Evolutionary conservation across 2,329 filamentous ascomycete genomes (phyloP), one percentile per base, ranked within the genome.

Genomic region (Lomentospora prolificans): DNA sequence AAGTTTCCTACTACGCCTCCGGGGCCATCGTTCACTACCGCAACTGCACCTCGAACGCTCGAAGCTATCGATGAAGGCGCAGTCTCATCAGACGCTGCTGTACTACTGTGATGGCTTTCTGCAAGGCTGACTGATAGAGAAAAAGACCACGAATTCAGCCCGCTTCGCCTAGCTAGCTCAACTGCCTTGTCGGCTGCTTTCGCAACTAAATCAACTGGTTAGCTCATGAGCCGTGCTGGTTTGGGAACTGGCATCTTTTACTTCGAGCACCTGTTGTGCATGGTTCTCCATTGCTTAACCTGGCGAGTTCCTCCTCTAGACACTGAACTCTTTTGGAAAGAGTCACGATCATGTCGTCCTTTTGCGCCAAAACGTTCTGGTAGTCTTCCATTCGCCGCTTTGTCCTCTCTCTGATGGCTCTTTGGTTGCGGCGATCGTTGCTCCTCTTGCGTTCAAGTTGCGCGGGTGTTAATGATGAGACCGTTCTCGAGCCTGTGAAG

Each of bases 381-480:
- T 33, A 55, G n/a, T 55, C 53, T 66, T 94, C 89, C 64, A 95
- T 95, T 67, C 90, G 87, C 65, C 87, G 82, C 73, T 90, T 92
- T 39, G 90, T 95, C 63, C 90, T 81, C 68, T 90, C 88, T 52
- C 90, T 79, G 60, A 95, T 95, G 44, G 88, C 89, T 52, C 90
- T 81, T 72, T 96, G 90, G 44, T 90, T 90, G 70, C 95, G 89
- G 59, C 90, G 82, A 68, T 96, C 90, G 73, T 96, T 96, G 64
- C 89, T 89, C 60, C 91, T 80, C 75, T 96, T 96, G 69, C 90
- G 87, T 28, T 87, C 89, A 58, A 96, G 80, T 71, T 96, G 91
- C 59, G 91, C 87, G 4, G 90, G 87, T 9, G 89, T 95, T 66
- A 96, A 78, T 64, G 88, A 92, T 60, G 90, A 89, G 56, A 95